Percentiles rank a stretch among this genome's conserved stretches.
These are phyloP conservation scores for Anthostomella pinea DNA, from an alignment of 2,329 filamentous ascomycete genomes.

Conservation along the genomic window DNA sequence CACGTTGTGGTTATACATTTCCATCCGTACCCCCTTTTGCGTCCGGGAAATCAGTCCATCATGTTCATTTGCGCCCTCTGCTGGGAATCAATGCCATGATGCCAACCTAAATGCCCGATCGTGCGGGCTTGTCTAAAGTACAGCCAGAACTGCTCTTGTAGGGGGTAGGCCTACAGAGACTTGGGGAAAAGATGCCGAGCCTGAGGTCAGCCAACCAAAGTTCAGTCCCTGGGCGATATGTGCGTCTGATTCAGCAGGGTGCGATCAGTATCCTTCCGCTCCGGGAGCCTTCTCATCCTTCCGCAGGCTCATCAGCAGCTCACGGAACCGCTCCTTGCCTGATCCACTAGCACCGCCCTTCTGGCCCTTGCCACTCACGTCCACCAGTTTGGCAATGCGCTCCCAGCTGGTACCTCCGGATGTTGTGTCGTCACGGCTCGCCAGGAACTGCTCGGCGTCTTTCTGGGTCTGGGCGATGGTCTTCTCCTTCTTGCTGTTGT, in stretches of 20 bases:
- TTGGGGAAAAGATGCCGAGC: conserved; percentile 6
- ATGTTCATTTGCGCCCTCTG: conserved; percentile 25
- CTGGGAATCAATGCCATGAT: conserved; percentile 15
- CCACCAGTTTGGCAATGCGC: conserved; percentile 95
- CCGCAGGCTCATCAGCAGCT: conserved; percentile 79
- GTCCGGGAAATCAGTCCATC: conserved; percentile 17
- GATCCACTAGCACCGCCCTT: conserved; percentile 85
- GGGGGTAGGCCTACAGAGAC: conserved; percentile 6
- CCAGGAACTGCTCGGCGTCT: conserved; percentile 91
- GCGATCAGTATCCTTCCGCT: conserved; percentile 56
- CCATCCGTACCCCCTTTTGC: conserved; percentile 5
- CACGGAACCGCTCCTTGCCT: conserved; percentile 94
- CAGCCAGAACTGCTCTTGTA: conserved; percentile 11
- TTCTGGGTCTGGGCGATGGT: conserved; percentile 80
- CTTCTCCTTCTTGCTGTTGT: conserved; percentile 98
- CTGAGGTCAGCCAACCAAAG: conserved; percentile 4
- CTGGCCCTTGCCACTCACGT: conserved; percentile 88
- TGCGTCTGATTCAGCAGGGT: conserved; percentile 3
- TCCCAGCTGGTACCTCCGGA: conserved; percentile 98
- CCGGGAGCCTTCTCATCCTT: conserved; percentile 88
- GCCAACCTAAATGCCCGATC: conserved; percentile 16
- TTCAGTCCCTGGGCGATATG: conserved; percentile 18
- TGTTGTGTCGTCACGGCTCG: conserved; percentile 84
- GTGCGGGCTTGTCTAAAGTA: conserved; percentile 25
- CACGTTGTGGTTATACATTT: conserved; percentile 15